Percentiles rank a stretch among this genome's conserved stretches.
These are phyloP conservation scores for Nicotiana attenuata DNA, from an alignment of 257 asterid genomes.

Conservation along the genomic window DNA sequence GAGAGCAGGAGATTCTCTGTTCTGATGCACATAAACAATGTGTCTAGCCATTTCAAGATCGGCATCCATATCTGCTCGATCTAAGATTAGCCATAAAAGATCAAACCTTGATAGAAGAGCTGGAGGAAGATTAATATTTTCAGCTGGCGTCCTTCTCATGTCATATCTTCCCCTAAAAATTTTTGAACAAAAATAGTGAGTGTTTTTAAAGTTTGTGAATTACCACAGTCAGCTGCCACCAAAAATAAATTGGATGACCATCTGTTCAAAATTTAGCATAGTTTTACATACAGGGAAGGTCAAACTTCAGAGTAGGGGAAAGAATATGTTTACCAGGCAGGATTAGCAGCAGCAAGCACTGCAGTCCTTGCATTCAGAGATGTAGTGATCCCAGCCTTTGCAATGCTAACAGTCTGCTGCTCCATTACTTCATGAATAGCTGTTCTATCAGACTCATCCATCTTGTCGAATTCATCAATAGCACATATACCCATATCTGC, in stretches of 20 bases:
- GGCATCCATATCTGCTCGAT: constrained; percentile 96
- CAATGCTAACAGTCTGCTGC: constrained; percentile 99
- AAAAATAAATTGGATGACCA: neutral
- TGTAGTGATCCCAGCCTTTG: constrained; percentile 98
- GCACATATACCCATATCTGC: constrained; percentile 99
- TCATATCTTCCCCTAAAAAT: constrained; percentile 91
- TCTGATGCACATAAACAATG: constrained; percentile 93
- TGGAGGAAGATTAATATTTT: constrained; percentile 96
- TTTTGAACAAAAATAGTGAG: neutral
- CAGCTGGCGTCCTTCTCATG: constrained; percentile 95
- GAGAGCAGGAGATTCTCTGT: constrained; percentile 94
- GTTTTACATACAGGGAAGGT: neutral
- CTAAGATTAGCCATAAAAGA: constrained; percentile 94
- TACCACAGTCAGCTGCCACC: neutral
- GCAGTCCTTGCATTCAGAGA: constrained; percentile 98
- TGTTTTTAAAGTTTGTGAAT: neutral
- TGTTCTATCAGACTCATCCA: constrained; percentile 97
- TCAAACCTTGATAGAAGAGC: constrained; percentile 98
- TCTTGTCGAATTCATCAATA: constrained; percentile 96
- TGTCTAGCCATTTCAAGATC: constrained; percentile 99
- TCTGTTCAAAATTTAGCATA: neutral
- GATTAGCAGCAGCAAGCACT: constrained; percentile 98
- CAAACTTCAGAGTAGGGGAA: neutral
- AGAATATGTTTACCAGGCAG: constrained; percentile 72
- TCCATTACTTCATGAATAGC: constrained; percentile 99